A percentile compares a stretch with the other conserved stretches of the same genome.
phyloP scores from a whole-genome alignment of 345 rosid species.

The Eucalyptus polyanthemos region DNA sequence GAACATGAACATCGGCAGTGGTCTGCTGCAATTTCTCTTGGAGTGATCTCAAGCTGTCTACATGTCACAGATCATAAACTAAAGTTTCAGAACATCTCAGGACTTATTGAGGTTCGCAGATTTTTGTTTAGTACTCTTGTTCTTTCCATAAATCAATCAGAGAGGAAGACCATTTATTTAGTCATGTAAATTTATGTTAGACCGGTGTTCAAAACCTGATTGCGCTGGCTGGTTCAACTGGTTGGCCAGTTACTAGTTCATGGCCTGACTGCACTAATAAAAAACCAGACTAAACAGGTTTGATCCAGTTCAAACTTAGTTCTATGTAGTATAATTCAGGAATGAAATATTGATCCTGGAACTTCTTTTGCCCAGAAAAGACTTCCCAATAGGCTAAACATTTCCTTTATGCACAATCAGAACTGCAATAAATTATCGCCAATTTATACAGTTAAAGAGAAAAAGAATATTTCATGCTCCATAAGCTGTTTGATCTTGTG shows the following conservation, averaged over 20 bases:
- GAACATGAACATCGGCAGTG: conserved; percentile 92
- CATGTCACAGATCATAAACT: conserved; percentile 80
- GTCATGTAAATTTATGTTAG: background rate
- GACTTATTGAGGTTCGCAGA: conserved; percentile 55
- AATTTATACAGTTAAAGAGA: background rate
- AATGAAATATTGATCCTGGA: background rate
- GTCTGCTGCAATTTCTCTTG: conserved; percentile 94
- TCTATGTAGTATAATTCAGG: background rate
- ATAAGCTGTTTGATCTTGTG: background rate
- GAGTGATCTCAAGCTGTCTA: conserved; percentile 60
- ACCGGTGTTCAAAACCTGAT: background rate
- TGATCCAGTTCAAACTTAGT: background rate
- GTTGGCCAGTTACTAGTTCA: background rate
- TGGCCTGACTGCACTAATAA: background rate
- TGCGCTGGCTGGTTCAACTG: background rate
- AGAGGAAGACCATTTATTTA: background rate
- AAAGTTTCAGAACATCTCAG: conserved; percentile 57
- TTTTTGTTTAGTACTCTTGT: background rate
- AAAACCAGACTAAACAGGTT: background rate
- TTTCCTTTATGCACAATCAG: background rate
- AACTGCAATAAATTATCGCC: background rate
- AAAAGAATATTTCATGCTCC: background rate
- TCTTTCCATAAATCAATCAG: background rate
- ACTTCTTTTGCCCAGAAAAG: background rate
- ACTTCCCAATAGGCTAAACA: background rate